Conservation (phyloP, 2,329 filamentous ascomycete species). For the Seiridium unicorne region DNA sequence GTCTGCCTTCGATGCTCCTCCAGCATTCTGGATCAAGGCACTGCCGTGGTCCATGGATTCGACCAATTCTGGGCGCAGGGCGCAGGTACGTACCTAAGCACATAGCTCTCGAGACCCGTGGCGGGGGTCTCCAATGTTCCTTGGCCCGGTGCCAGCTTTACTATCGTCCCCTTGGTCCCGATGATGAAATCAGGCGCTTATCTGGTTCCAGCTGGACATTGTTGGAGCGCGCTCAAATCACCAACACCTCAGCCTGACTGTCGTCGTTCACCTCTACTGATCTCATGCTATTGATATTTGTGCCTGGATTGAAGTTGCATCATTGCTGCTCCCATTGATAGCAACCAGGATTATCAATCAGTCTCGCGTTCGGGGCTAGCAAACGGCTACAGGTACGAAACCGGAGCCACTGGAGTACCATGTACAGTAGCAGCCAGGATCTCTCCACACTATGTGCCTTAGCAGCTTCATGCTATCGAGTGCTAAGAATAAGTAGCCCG, state of each 20-base stretch:
- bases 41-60: neutral
- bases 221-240: neutral
- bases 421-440: neutral
- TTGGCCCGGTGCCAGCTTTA: neutral
- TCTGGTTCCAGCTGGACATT: neutral
- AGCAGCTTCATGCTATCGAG: neutral
- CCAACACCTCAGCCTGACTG: neutral
- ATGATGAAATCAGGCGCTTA: constrained; percentile 6
- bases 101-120: neutral
- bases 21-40: neutral
- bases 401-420: too few species aligned
- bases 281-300: too few species aligned
- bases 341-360: too few species aligned
- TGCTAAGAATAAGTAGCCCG: neutral
- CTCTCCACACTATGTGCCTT: neutral
- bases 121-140: neutral
- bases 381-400: too few species aligned
- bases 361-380: too few species aligned
- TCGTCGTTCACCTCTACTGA: neutral
- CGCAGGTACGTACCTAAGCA: neutral
- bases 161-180: neutral
- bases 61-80: neutral
- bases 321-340: too few species aligned
- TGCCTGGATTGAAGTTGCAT: too few species aligned
- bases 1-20: neutral